Percentiles rank a stretch among this genome's conserved stretches.
Conservation (phyloP, 768 basidiomycete genomes). For the Sarcomyxa edulis region DNA sequence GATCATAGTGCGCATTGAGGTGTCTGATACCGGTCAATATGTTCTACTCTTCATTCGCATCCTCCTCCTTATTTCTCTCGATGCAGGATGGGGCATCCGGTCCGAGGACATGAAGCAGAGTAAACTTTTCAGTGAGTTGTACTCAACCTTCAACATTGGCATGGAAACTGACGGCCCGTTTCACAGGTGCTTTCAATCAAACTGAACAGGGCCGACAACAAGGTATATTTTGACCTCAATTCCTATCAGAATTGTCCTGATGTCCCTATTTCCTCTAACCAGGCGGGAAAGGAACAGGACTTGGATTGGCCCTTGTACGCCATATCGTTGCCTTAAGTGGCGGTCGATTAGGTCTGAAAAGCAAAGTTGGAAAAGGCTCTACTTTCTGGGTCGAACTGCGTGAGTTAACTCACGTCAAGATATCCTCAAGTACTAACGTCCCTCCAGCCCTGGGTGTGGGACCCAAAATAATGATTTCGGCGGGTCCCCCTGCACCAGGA, state of each 20-base stretch:
- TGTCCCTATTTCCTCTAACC: conserved; percentile 9
- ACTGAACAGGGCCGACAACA: conserved; percentile 73
- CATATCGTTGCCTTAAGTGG: conserved; percentile 75
- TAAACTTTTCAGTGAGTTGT: conserved; percentile 64
- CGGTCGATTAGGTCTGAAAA: conserved; percentile 67
- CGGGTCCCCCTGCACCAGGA: conserved; percentile 13
- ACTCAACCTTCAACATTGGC: background rate
- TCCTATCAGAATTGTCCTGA: background rate
- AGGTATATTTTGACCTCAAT: conserved; percentile 25
- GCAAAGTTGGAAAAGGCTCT: conserved; percentile 63
- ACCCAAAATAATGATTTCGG: conserved; percentile 34
- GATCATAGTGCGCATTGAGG: conserved; percentile 82
- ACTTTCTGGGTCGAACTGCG: conserved; percentile 87
- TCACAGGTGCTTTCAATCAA: conserved; percentile 67
- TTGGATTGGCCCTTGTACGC: conserved; percentile 72
- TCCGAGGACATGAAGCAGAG: conserved; percentile 59
- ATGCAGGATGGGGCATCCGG: conserved; percentile 36
- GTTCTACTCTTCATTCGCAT: background rate
- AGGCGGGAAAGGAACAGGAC: conserved; percentile 66
- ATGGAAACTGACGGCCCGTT: conserved; percentile 6
- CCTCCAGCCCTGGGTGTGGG: conserved; percentile 62
- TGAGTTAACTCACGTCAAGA: conserved; percentile 7
- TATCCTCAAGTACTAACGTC: background rate
- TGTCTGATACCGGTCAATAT: conserved; percentile 62
- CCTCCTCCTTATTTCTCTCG: background rate